Base-by-base conservation (phyloP, 2,329 filamentous ascomycete genomes). In the Pseudogymnoascus sp. region DNA sequence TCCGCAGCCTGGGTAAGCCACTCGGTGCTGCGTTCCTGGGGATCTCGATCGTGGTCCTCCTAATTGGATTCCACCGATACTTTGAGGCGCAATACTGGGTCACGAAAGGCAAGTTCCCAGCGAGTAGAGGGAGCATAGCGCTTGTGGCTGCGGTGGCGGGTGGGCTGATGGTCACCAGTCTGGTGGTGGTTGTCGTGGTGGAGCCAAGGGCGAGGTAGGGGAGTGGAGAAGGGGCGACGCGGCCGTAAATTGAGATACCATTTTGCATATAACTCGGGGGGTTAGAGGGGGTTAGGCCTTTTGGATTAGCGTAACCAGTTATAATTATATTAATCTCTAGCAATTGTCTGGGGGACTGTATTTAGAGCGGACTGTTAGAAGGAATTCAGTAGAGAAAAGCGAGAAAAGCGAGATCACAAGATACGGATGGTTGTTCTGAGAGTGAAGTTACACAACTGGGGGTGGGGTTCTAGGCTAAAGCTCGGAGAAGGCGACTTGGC, bases 41-140 rank as follows among this genome's bases (percentile, higher is more conserved):
- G 37, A 86, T 92, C 66, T 84, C 84, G 65, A 89, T 92, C 61
- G 67, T 92, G 38, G 84, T 90, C 61, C 76, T 94, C 60, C 78
- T 89, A 60, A 77, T 92, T 58, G 89, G 89, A 5, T 92, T 90
- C 71, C 85, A 88, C 69, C 79, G 89, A 58, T 94, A 90, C 71
- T 86, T 90, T 66, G 84, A 89, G 69, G 81, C 82, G 19, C 89
- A 94, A 74, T 80, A 88, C 67, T 94, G 90, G 82, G 82, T 94
- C 21, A 85, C 92, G 62, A 75, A 81, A 63, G 88, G 89, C 66
- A 91, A 91, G 71, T 92, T 92, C 67, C 88, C 89, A 0, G 88
- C 89, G 6, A 88, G 86, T 66, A 78, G 89, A 64, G 88, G 88
- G 3, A 90, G 88, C 19, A 83, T 94, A 45, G 75, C 90, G 52